These are phyloP conservation scores for Xylaria acuta DNA, from an alignment of 495 filamentous ascomycete genomes.

Conservation along the genomic window DNA sequence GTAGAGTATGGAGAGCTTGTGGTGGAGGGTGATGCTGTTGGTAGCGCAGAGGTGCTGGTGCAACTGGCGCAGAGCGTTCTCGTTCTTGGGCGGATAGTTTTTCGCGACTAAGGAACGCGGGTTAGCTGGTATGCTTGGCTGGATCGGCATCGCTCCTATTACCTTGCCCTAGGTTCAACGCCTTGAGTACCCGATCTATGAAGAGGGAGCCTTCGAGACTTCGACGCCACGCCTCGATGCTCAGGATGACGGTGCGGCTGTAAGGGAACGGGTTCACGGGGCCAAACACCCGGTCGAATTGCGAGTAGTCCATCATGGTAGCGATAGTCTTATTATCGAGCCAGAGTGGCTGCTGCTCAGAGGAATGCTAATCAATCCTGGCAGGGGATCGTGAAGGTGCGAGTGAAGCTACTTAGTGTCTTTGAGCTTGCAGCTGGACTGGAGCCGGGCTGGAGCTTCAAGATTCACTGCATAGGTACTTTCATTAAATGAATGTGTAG, in stretches of 20 bases:
- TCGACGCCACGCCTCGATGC: slow-evolving; percentile 67
- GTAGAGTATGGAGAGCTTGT: slow-evolving; percentile 79
- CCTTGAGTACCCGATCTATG: slow-evolving; percentile 72
- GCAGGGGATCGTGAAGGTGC: not conserved
- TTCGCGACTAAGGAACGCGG: slow-evolving; percentile 40
- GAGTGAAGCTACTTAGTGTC: not conserved
- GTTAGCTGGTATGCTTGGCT: not conserved
- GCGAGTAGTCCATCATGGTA: slow-evolving; percentile 52
- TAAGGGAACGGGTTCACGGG: slow-evolving; percentile 68
- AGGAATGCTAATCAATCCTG: not conserved
- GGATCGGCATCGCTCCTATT: slow-evolving; percentile 25
- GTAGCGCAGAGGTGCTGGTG: slow-evolving; percentile 66
- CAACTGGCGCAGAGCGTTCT: slow-evolving; percentile 66
- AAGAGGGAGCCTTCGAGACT: slow-evolving; percentile 71
- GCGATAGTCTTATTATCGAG: not conserved
- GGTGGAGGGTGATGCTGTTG: slow-evolving; percentile 65
- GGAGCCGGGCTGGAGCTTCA: not conserved
- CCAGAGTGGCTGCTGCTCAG: not conserved
- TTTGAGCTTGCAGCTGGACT: not conserved
- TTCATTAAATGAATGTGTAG: not conserved
- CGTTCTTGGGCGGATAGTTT: slow-evolving; percentile 73
- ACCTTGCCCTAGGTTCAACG: slow-evolving; percentile 75
- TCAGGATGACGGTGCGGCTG: slow-evolving; percentile 60
- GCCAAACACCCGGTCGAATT: slow-evolving; percentile 70
- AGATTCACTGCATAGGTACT: not conserved